These are phyloP conservation scores for Terana coerulea DNA, from an alignment of 768 basidiomycete genomes.

Conservation along the genomic window DNA sequence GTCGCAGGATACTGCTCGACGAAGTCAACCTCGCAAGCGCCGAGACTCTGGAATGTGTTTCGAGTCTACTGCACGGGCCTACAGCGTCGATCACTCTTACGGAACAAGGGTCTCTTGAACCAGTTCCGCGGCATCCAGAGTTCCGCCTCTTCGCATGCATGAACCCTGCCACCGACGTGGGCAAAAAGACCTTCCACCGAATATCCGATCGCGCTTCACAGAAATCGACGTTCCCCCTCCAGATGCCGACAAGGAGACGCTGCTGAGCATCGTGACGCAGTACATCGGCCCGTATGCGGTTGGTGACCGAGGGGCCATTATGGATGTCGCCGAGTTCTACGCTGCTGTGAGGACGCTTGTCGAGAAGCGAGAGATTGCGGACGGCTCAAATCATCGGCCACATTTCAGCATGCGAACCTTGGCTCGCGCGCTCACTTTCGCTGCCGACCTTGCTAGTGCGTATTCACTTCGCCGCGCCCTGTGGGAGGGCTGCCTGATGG, in stretches of 20 bases:
- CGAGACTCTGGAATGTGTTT: constrained; percentile 91
- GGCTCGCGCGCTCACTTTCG: constrained; percentile 85
- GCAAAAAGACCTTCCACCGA: constrained; percentile 95
- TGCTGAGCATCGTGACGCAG: constrained; percentile 80
- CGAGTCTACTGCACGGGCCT: constrained; percentile 81
- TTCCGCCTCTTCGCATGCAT: constrained; percentile 98
- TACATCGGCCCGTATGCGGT: constrained; percentile 84
- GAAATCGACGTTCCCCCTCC: constrained; percentile 95
- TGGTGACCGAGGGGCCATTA: constrained; percentile 81
- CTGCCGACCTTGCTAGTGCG: constrained; percentile 69
- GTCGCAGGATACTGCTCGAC: constrained; percentile 82
- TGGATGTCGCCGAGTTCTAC: constrained; percentile 93
- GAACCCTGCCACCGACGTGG: constrained; percentile 99
- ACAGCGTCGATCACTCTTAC: constrained; percentile 88
- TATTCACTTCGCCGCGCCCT: constrained; percentile 84
- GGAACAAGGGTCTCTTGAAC: constrained; percentile 88
- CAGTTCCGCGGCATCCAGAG: constrained; percentile 86
- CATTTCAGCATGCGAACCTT: constrained; percentile 98
- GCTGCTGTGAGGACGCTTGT: constrained; percentile 72
- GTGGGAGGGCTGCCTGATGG: constrained; percentile 98
- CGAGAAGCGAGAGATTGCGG: constrained; percentile 74
- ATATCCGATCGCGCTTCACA: constrained; percentile 88
- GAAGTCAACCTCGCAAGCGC: constrained; percentile 94
- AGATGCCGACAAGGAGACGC: constrained; percentile 86
- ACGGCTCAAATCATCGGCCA: constrained; percentile 88